These are phyloP conservation scores for Cryptococcus depauperatus DNA, from an alignment of 1,284 basidiomycete species.

Conservation along the genomic window DNA sequence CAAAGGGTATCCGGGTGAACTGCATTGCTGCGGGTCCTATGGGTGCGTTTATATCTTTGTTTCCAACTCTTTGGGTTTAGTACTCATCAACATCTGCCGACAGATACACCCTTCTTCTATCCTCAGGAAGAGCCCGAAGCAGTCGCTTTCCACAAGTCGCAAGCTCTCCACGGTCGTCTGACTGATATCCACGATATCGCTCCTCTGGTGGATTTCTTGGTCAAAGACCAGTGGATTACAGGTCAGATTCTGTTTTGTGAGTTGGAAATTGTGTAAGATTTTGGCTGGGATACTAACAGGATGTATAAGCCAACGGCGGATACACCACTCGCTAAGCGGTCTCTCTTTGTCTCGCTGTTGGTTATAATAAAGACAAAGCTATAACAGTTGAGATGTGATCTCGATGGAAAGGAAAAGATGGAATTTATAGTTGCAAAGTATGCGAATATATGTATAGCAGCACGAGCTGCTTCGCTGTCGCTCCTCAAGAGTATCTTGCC, in stretches of 20 bases:
- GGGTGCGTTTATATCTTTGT: background rate
- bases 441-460: no score
- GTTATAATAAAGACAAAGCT: no score
- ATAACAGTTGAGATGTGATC: no score
- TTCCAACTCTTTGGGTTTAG: background rate
- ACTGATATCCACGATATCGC: slow-evolving; percentile 4
- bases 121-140: slow-evolving; percentile 1
- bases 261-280: background rate
- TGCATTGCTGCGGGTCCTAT: background rate
- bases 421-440: no score
- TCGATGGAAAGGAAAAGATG: no score
- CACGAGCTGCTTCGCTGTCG: no score
- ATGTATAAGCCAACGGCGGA: background rate
- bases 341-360: no score
- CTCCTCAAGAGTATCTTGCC: no score
- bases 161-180: slow-evolving; percentile 1
- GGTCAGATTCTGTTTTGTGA: slow-evolving; percentile 5
- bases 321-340: slow-evolving; percentile 4
- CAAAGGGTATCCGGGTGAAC: slow-evolving; percentile 2
- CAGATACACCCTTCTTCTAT: slow-evolving; percentile 6
- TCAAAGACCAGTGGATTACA: slow-evolving; percentile 4
- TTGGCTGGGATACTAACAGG: background rate
- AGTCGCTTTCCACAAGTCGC: slow-evolving; percentile 3
- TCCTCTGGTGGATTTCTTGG: slow-evolving; percentile 1
- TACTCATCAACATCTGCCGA: background rate